phyloP scores from a whole-genome alignment of 1,284 basidiomycete genomes.

The Cutaneotrichosporon mucoides region DNA sequence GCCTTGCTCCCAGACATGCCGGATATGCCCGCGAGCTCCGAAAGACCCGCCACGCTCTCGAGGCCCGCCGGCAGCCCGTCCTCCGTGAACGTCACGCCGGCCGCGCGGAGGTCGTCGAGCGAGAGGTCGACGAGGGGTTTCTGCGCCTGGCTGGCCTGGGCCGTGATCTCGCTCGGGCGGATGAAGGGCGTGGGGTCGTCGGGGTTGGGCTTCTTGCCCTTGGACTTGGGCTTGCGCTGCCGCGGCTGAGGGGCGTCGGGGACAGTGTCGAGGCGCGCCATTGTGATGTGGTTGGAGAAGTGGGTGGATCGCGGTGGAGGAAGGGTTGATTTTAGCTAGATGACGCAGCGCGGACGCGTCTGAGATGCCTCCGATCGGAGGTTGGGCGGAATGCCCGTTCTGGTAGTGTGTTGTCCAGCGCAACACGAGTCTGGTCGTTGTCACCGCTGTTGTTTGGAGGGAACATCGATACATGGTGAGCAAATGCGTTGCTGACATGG shows the following conservation, averaged over 20 bases:
- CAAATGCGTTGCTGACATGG: too few relatives aligned
- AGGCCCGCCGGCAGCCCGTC: slow-evolving; percentile 4
- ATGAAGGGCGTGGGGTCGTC: background rate
- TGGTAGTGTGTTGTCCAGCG: too few relatives aligned
- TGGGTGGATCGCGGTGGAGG: background rate
- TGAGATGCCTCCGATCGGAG: too few relatives aligned
- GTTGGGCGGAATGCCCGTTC: too few relatives aligned
- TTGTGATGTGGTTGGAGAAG: background rate
- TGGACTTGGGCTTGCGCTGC: background rate
- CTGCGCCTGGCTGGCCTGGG: background rate
- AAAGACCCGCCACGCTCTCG: background rate
- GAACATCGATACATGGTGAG: too few relatives aligned
- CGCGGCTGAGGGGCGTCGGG: background rate
- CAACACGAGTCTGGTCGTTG: too few relatives aligned
- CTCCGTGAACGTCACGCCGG: slow-evolving; percentile 16
- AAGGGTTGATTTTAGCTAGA: background rate
- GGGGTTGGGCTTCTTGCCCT: background rate
- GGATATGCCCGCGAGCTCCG: too few relatives aligned
- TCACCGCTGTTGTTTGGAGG: too few relatives aligned
- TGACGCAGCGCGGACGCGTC: background rate
- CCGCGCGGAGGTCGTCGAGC: slow-evolving; percentile 14
- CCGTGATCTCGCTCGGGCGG: background rate
- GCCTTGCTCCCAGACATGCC: too few relatives aligned
- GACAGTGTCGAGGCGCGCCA: background rate
- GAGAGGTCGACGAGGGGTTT: slow-evolving; percentile 19